A percentile compares a stretch with the other conserved stretches of the same genome.
phyloP scores from a whole-genome alignment of 164 flowering plant genomes.

The Chloranthus sessilifolius region DNA sequence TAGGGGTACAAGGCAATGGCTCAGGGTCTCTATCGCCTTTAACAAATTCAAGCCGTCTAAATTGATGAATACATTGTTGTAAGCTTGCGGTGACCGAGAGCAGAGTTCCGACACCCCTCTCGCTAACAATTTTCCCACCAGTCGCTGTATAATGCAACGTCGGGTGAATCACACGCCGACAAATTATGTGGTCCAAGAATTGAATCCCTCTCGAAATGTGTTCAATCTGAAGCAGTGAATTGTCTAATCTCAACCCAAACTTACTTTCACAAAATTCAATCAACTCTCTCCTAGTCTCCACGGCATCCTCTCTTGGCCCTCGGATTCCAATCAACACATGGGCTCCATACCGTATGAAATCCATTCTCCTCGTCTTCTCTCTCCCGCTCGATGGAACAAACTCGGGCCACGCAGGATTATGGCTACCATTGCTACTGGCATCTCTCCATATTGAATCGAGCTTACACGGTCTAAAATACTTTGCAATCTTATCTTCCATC shows the following conservation, averaged over 20 bases:
- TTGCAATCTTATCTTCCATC: constrained; percentile 73
- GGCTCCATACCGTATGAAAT: constrained; percentile 78
- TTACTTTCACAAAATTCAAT: constrained; percentile 59
- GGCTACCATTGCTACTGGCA: constrained; percentile 63
- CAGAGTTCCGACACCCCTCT: constrained; percentile 89
- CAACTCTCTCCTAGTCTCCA: constrained; percentile 46
- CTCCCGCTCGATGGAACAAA: constrained; percentile 87
- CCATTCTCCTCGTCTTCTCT: constrained; percentile 87
- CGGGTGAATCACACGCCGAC: constrained; percentile 74
- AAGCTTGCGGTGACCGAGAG: constrained; percentile 93
- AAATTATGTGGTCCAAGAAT: constrained; percentile 87
- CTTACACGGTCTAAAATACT: constrained; percentile 62
- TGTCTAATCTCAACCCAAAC: constrained; percentile 63
- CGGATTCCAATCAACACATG: constrained; percentile 88
- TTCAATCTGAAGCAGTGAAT: constrained; percentile 70
- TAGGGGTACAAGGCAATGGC: constrained; percentile 94
- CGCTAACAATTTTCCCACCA: constrained; percentile 73
- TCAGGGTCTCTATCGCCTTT: constrained; percentile 97
- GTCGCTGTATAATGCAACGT: constrained; percentile 71
- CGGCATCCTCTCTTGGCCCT: constrained; percentile 87
- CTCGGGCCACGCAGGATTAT: constrained; percentile 96
- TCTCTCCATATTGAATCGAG: constrained; percentile 82
- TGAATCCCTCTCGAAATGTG: constrained; percentile 79
- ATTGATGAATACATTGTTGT: constrained; percentile 75
- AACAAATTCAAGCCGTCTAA: constrained; percentile 66